Evolutionary conservation across 495 filamentous ascomycete species (phyloP).

Genomic region (Neohortaea acidophila): DNA sequence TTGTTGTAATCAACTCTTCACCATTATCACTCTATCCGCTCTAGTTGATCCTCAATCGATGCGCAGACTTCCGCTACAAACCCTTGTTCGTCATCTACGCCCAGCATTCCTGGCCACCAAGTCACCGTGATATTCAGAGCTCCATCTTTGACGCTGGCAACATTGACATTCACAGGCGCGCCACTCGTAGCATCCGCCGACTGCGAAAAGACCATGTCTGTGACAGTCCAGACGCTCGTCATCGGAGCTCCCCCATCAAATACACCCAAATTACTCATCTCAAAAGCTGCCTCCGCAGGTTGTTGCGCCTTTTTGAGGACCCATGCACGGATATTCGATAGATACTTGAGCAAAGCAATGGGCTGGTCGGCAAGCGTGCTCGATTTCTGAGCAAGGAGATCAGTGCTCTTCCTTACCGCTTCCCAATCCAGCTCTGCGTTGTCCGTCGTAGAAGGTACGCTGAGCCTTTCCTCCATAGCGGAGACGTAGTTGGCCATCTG

Average conservation of each 20-base stretch:
- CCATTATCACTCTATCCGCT: background rate
- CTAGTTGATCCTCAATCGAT: background rate
- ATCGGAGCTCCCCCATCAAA: background rate
- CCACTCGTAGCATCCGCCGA: conserved; percentile 11
- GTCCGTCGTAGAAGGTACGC: background rate
- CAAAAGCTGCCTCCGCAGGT: conserved; percentile 5
- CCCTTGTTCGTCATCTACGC: conserved; percentile 1
- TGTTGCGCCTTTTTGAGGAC: conserved; percentile 1
- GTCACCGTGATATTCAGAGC: conserved; percentile 17
- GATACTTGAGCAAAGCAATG: conserved; percentile 9
- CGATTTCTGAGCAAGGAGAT: background rate
- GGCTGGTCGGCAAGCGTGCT: conserved; percentile 8
- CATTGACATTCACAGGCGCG: conserved; percentile 3
- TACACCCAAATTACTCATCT: conserved; percentile 7
- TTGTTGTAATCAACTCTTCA: background rate
- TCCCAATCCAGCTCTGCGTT: conserved; percentile 1
- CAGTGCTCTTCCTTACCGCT: background rate
- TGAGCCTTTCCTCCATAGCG: background rate
- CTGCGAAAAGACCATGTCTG: conserved; percentile 9
- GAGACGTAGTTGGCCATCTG: conserved; percentile 6
- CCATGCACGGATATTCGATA: conserved; percentile 11
- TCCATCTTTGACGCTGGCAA: conserved; percentile 8
- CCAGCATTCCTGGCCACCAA: conserved; percentile 19
- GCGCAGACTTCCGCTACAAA: background rate
- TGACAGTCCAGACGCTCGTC: background rate